Evolutionary conservation across 1,139 yeast genomes (phyloP).

Genomic region (Debaryomyces udenii): DNA sequence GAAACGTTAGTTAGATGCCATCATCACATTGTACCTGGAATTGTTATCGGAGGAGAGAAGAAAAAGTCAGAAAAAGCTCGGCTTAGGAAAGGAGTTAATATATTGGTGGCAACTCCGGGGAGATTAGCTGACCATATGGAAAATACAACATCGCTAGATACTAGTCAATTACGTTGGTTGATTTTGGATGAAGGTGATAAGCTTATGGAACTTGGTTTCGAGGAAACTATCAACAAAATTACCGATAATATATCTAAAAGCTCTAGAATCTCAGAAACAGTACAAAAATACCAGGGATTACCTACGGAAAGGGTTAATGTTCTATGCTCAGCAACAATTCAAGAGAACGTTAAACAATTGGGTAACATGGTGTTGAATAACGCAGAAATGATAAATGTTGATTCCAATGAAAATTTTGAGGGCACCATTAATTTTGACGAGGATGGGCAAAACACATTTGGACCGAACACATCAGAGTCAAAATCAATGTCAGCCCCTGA

Average conservation of each 20-base stretch:
- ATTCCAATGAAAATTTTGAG: conserved; percentile 19
- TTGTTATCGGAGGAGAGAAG: conserved; percentile 94
- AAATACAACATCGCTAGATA: conserved; percentile 71
- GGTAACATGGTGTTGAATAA: conserved; percentile 75
- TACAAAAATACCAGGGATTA: conserved; percentile 50
- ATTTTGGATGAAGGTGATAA: conserved; percentile 95
- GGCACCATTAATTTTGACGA: conserved; percentile 48
- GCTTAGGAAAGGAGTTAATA: conserved; percentile 84
- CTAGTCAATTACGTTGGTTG: conserved; percentile 76
- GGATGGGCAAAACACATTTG: conserved; percentile 36
- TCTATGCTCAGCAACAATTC: conserved; percentile 93
- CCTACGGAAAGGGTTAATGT: conserved; percentile 76
- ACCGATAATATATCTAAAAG: conserved; percentile 56
- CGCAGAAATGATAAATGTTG: conserved; percentile 66
- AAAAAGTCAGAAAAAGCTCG: conserved; percentile 92
- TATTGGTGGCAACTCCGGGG: conserved; percentile 91
- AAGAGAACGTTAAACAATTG: conserved; percentile 73
- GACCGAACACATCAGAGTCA: conserved; percentile 13
- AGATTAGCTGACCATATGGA: conserved; percentile 90
- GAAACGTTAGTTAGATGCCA: conserved; percentile 72
- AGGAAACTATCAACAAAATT: conserved; percentile 84
- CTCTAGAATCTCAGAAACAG: conserved; percentile 44
- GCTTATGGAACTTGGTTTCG: conserved; percentile 92
- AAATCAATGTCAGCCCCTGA: conserved; percentile 66
- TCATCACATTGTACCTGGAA: conserved; percentile 86